phyloP scores from a whole-genome alignment of 129 eudicot genomes.

The Glebionis coronaria region DNA sequence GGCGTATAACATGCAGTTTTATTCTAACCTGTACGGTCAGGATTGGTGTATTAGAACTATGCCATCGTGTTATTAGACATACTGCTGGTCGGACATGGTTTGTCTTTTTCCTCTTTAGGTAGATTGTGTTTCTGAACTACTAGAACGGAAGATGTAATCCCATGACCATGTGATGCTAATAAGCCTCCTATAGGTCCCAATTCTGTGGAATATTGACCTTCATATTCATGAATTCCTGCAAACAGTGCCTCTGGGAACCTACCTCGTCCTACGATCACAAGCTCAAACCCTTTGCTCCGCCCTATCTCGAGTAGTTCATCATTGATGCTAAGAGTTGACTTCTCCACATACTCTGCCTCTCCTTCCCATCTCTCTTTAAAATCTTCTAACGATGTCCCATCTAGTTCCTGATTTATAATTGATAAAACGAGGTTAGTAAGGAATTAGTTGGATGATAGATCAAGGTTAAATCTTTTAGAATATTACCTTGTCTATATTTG shows the following conservation, averaged over 20 bases:
- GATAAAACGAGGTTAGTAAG: background rate
- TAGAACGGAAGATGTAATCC: slow-evolving; percentile 46
- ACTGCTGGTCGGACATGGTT: slow-evolving; percentile 20
- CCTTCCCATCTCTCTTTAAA: slow-evolving; percentile 46
- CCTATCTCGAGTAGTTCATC: slow-evolving; percentile 41
- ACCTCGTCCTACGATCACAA: slow-evolving; percentile 52
- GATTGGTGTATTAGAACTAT: background rate
- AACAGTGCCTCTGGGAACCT: slow-evolving; percentile 33
- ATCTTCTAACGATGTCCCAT: slow-evolving; percentile 33
- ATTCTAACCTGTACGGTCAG: background rate
- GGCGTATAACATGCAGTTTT: no score
- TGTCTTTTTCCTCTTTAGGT: slow-evolving; percentile 26
- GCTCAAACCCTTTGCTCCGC: slow-evolving; percentile 38
- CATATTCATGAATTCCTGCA: slow-evolving; percentile 34
- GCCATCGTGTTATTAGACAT: slow-evolving; percentile 6
- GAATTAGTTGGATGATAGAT: background rate
- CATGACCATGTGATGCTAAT: slow-evolving; percentile 41
- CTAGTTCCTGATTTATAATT: slow-evolving; percentile 35
- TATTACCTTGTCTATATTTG: background rate
- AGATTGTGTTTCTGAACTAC: slow-evolving; percentile 49
- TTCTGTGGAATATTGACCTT: slow-evolving; percentile 35
- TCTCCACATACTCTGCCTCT: slow-evolving; percentile 39
- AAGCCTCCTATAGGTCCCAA: slow-evolving; percentile 51
- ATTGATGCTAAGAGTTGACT: slow-evolving; percentile 24
- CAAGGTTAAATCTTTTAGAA: background rate